phyloP scores from a whole-genome alignment of 2,329 filamentous ascomycete genomes.

The Aureobasidium sp. region DNA sequence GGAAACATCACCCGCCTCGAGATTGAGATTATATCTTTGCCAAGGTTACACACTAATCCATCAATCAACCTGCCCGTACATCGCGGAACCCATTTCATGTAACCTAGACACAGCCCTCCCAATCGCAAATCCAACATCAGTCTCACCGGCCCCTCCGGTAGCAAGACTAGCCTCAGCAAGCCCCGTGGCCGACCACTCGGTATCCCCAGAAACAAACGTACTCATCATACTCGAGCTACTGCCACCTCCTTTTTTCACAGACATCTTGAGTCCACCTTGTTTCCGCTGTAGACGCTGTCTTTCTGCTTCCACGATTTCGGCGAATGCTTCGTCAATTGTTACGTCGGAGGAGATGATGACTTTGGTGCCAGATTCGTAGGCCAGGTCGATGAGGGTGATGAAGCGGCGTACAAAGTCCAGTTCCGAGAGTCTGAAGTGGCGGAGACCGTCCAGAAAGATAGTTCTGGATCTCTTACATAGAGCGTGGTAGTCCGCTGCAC shows the following conservation, averaged over 20 bases:
- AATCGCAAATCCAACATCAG: conserved; percentile 26
- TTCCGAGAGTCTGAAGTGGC: conserved; percentile 35
- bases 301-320: conserved; percentile 22
- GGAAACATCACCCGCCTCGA: no score
- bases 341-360: conserved; percentile 40
- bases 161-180: conserved; percentile 23
- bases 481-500: conserved; percentile 73
- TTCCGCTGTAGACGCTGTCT: conserved; percentile 16
- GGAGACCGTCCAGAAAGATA: conserved; percentile 22
- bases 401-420: conserved; percentile 62
- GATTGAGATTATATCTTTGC: no score
- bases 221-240: conserved; percentile 26
- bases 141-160: conserved; percentile 26
- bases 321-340: conserved; percentile 23
- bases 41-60: neutral
- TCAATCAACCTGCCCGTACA: neutral
- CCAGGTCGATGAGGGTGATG: conserved; percentile 68
- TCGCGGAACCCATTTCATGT: conserved; percentile 25
- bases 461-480: conserved; percentile 34
- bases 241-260: conserved; percentile 24
- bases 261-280: conserved; percentile 19
- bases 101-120: conserved; percentile 25
- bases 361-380: conserved; percentile 69
- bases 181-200: conserved; percentile 26
- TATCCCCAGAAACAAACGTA: conserved; percentile 25